These are phyloP conservation scores for Seiridium unicorne DNA, from an alignment of 2,329 filamentous ascomycete genomes.

Conservation along the genomic window DNA sequence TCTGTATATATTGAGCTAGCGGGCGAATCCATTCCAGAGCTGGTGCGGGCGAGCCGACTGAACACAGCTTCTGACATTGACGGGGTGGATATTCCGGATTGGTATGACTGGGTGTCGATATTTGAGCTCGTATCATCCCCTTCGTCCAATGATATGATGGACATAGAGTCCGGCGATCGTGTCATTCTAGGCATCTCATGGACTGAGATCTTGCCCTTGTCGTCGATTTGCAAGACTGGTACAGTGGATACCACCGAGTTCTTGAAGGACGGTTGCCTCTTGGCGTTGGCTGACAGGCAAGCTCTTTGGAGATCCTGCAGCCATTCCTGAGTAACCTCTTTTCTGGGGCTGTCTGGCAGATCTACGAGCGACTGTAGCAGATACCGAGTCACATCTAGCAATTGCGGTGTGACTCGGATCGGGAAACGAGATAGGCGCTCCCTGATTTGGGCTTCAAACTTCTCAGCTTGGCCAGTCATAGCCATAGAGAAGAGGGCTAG, in stretches of 20 bases:
- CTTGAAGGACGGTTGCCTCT: constrained; percentile 1
- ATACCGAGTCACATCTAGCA: not conserved
- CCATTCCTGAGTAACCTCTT: constrained; percentile 1
- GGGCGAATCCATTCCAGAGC: not conserved
- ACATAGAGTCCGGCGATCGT: not conserved
- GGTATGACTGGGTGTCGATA: not conserved
- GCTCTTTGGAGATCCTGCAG: constrained; percentile 3
- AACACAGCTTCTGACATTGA: constrained; percentile 4
- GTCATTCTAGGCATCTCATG: not conserved
- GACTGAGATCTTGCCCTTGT: constrained; percentile 8
- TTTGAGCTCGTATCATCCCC: not conserved
- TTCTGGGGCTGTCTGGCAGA: not conserved
- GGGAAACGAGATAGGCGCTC: constrained; percentile 6
- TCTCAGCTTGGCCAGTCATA: not conserved
- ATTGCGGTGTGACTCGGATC: constrained; percentile 6
- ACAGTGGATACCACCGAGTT: constrained; percentile 9
- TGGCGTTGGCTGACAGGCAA: constrained; percentile 3
- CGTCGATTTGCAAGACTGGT: constrained; percentile 6
- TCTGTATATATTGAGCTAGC: not conserved
- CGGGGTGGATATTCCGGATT: not conserved
- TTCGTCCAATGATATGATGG: not conserved
- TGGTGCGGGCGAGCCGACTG: not conserved
- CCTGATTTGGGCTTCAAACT: constrained; percentile 4
- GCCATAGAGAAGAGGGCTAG: constrained; percentile 4
- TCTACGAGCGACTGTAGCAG: not conserved